Base-by-base conservation (phyloP, 495 filamentous ascomycete genomes). In the Aspergillus mulundensis region DNA sequence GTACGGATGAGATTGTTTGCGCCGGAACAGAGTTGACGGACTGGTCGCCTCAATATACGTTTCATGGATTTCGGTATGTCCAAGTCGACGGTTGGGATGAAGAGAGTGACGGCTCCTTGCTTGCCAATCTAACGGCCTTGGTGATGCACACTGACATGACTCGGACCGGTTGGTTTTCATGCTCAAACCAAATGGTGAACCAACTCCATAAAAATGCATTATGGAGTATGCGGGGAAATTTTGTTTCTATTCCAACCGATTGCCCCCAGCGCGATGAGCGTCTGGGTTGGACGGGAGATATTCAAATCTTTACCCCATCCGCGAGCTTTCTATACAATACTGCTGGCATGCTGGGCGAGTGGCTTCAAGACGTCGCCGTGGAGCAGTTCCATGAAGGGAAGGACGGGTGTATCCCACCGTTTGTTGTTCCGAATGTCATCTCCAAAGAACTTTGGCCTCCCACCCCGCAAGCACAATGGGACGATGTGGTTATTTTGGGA, bases 141-240 rank as follows among this genome's bases (percentile, higher is more conserved):
- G 80, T 81, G 4, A 61, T 80, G 16, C 76, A 81, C 54, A 77
- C 77, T 1, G 80, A 82, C 57, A 75, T 84, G 66, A 56, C 68
- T 42, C 67, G 69, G 3, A 78, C 70, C 0, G 81, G 81, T 0
- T 66, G 38, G 34, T 81, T 83, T 47, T 63, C 71, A 20, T 79
- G 73, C 34, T 81, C 77, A 1, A 60, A 84, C 16, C 24, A 59
- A 3, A 62, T 74, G 38, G 60, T 84, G 15, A 84, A 81, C 40
- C 64, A 78, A 50, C 70, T 84, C 0, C 73, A 81, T 46, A 23
- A 69, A 6, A 84, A 84, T 41, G 70, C 79, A 1, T 59, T 60
- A 28, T 82, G 79, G 81, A 73, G 72, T n/a, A 81, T 83, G 77
- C 74, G 73, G 15, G 78, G 79, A 0, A 84, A 84, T 44, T 84